phyloP scores from a whole-genome alignment of 2,329 filamentous ascomycete genomes.

The Diaporthe citri region DNA sequence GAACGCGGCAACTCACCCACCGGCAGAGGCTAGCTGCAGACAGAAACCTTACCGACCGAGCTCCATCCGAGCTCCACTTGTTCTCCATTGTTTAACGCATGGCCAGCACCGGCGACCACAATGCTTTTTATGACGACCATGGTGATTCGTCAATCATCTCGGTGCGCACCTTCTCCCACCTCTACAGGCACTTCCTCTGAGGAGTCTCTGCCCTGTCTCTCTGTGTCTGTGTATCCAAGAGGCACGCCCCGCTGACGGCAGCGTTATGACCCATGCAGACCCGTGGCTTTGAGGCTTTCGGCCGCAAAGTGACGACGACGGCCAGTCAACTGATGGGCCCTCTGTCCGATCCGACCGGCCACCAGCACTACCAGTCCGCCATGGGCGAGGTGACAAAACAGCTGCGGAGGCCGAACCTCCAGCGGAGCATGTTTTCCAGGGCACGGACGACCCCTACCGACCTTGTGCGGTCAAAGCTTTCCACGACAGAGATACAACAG shows the following conservation, averaged over 20 bases:
- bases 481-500: slow-evolving; percentile 91
- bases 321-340: slow-evolving; percentile 89
- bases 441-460: slow-evolving; percentile 93
- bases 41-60: slow-evolving; percentile 33
- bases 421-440: slow-evolving; percentile 92
- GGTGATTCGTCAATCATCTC: slow-evolving; percentile 62
- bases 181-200: slow-evolving; percentile 18
- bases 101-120: slow-evolving; percentile 54
- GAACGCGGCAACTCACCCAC: slow-evolving; percentile 31
- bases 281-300: slow-evolving; percentile 90
- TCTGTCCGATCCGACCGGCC: slow-evolving; percentile 65
- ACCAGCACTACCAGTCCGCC: slow-evolving; percentile 84
- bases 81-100: slow-evolving; percentile 44
- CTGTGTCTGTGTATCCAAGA: slow-evolving; percentile 26
- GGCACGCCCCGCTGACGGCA: slow-evolving; percentile 35
- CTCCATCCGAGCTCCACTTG: slow-evolving; percentile 40
- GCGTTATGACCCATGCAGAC: slow-evolving; percentile 65
- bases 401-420: slow-evolving; percentile 83
- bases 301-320: slow-evolving; percentile 93
- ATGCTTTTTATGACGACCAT: slow-evolving; percentile 62
- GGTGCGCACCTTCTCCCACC: slow-evolving; percentile 44
- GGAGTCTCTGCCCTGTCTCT: slow-evolving; percentile 5
- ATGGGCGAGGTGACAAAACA: slow-evolving; percentile 92
- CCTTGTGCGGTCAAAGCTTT: slow-evolving; percentile 91
- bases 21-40: slow-evolving; percentile 34